Base-by-base conservation (phyloP, 1,284 basidiomycete species). In the Pascua guehoae region DNA sequence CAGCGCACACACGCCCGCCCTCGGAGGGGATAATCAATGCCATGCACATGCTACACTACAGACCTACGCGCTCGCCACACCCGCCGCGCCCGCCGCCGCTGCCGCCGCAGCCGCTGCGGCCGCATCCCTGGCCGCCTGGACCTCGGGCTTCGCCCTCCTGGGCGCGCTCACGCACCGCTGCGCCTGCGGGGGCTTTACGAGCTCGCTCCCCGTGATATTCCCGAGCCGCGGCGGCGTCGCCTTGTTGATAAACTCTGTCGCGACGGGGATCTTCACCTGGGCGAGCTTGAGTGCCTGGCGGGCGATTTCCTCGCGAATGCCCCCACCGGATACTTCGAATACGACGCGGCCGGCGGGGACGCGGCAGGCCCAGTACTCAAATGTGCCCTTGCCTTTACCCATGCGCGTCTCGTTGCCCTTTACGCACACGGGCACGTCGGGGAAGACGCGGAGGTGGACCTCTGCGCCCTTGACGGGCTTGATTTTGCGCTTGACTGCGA, bases 361-460 rank as follows among this genome's bases (percentile, higher is more conserved):
- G 54, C 93, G 93, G 68, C 90, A 92, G 40, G 94, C 91, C 96
- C 95, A 98, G 76, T 85, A 98, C 74, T 98, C 95, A 69, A 98
- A 98, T 0, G 88, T 85, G 48, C 96, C 96, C 78, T 98, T 98
- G 58, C 96, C 96, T 79, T 98, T 98, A 47, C 95, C 95, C 96
- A 98, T 98, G 84, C 96, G 89, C 8, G 94, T 96, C 77, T 98
- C 95, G 71, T 97, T 98, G 54, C 95, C 95, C 85, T 98, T 98
- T 57, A 98, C 88, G 80, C 94, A 97, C 57, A 98, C 92, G 3
- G 95, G 93, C 56, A 97, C 86, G 79, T 98, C 92, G 4, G 95
- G 95, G 79, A 98, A 98, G 32, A 98, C 88, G 32, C 94, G 83
- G 76, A 97, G 73, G 75, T 85, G 93, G 39, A 93, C 85, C 78